These are phyloP conservation scores for Diaporthe destruens DNA, from an alignment of 2,329 filamentous ascomycete genomes.

Conservation along the genomic window DNA sequence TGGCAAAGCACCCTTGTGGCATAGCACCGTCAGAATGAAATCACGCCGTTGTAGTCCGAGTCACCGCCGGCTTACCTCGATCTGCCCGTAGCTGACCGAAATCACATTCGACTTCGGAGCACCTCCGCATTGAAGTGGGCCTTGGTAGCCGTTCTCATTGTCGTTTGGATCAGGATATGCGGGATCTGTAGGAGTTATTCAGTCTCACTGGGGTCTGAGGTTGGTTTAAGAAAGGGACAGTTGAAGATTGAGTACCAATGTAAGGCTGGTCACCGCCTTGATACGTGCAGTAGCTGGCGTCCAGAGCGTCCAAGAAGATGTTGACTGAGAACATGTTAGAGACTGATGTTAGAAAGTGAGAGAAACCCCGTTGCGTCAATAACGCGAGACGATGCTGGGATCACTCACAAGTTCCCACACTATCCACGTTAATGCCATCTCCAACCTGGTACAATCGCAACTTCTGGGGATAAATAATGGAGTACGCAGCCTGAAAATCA, in stretches of 20 bases:
- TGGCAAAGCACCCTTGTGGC: constrained; percentile 57
- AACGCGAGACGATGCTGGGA: neutral
- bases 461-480: constrained; percentile 57
- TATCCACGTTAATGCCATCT: constrained; percentile 53
- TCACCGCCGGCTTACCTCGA: constrained; percentile 52
- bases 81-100: constrained; percentile 67
- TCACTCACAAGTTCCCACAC: constrained; percentile 31
- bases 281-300: constrained; percentile 64
- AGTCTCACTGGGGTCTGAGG: neutral
- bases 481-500: constrained; percentile 53
- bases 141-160: constrained; percentile 60
- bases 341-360: neutral
- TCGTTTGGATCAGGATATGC: constrained; percentile 59
- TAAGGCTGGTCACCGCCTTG: constrained; percentile 62
- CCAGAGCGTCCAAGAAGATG: constrained; percentile 62
- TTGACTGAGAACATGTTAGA: constrained; percentile 47
- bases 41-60: too few relatives aligned
- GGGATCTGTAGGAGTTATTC: constrained; percentile 51
- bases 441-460: constrained; percentile 57
- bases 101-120: constrained; percentile 67
- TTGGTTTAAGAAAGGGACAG: accelerated
- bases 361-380: neutral
- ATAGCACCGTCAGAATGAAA: neutral
- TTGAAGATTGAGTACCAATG: constrained; percentile 45
- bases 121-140: constrained; percentile 52